phyloP scores from a whole-genome alignment of 192 early-diverging fungal species.

The Allomyces javanicus region DNA sequence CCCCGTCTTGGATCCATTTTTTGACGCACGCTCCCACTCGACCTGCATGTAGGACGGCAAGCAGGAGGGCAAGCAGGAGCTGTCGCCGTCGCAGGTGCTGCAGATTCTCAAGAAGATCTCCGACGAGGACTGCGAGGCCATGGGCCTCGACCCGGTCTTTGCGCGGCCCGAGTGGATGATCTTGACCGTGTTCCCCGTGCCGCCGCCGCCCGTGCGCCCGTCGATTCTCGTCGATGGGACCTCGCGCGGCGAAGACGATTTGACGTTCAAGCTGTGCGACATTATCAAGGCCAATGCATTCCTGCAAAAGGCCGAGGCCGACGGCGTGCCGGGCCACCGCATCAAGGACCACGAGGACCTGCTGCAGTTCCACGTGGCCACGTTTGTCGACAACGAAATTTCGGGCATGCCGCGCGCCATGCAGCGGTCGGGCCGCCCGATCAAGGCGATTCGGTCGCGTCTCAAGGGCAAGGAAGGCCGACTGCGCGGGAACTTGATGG shows the following conservation, averaged over 20 bases:
- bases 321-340: conserved; percentile 73
- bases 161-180: conserved; percentile 98
- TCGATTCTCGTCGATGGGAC: conserved; percentile 85
- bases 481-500: conserved; percentile 97
- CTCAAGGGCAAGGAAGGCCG: conserved; percentile 99
- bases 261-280: conserved; percentile 83
- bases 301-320: conserved; percentile 55
- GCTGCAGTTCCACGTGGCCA: conserved; percentile 86
- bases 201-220: conserved; percentile 90
- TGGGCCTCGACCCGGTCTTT: conserved; percentile 77
- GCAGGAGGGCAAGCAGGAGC: conserved; percentile 33
- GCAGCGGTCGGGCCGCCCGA: conserved; percentile 84
- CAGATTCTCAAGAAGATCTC: conserved; percentile 70
- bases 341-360: conserved; percentile 71
- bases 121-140: conserved; percentile 59
- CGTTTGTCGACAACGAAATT: conserved; percentile 94
- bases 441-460: conserved; percentile 86
- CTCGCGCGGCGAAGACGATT: conserved; percentile 79
- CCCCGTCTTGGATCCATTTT: neutral
- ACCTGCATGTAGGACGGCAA: conserved; percentile 18
- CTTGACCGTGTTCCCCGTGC: conserved; percentile 78
- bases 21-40: neutral
- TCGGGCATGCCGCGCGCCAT: conserved; percentile 72
- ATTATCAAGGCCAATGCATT: conserved; percentile 83
- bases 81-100: conserved; percentile 56